Evolutionary conservation across 345 rosid genomes (phyloP).

Genomic region (Gossypium turneri): DNA sequence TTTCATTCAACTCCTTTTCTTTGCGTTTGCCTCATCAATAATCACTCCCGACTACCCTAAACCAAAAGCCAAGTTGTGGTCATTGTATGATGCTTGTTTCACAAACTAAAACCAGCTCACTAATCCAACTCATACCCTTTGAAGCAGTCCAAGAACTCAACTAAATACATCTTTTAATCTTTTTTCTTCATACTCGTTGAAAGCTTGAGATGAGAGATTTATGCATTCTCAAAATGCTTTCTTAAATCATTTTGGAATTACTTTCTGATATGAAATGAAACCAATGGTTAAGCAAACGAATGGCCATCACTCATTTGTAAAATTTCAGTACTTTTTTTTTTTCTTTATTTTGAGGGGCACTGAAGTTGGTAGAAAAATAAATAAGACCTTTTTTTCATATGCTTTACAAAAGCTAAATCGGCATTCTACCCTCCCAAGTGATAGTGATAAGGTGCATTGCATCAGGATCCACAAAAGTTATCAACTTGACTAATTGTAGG

Average conservation of each 20-base stretch:
- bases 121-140: conserved; percentile 9
- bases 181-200: not conserved
- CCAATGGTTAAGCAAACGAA: not conserved
- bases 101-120: not conserved
- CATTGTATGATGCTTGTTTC: not conserved
- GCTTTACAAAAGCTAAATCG: not conserved
- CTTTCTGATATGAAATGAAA: not conserved
- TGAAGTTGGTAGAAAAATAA: not conserved
- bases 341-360: not conserved
- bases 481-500: not conserved
- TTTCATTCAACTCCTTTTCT: not conserved
- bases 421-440: not conserved
- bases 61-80: not conserved
- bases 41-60: too few species aligned
- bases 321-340: not conserved
- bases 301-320: not conserved
- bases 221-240: not conserved
- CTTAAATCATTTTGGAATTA: not conserved
- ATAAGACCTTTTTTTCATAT: not conserved
- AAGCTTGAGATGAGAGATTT: not conserved
- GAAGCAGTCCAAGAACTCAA: not conserved
- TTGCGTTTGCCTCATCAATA: not conserved
- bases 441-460: not conserved
- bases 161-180: not conserved
- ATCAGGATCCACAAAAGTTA: not conserved